These are phyloP conservation scores for Talaromyces thailandensis DNA, from an alignment of 495 filamentous ascomycete species.

Conservation along the genomic window DNA sequence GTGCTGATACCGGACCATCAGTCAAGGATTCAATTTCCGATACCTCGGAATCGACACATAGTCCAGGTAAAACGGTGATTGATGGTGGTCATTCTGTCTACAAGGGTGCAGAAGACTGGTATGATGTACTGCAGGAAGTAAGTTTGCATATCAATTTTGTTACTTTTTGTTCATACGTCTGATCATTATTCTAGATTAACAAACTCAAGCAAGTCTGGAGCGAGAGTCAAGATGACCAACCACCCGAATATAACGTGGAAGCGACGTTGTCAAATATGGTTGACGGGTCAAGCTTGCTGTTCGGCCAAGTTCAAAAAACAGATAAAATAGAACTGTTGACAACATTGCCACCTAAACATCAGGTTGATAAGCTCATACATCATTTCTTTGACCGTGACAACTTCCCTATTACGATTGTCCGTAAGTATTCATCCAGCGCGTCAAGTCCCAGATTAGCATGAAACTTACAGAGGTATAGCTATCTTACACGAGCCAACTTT, in stretches of 20 bases:
- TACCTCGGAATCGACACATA: neutral
- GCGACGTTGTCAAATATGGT: neutral
- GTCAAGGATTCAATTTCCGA: neutral
- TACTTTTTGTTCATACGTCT: neutral
- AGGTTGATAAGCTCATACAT: slow-evolving; percentile 2
- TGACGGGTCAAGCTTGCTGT: slow-evolving; percentile 6
- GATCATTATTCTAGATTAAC: neutral
- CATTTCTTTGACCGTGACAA: slow-evolving; percentile 5
- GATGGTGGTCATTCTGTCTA: slow-evolving; percentile 3
- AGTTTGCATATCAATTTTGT: neutral
- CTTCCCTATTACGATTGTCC: neutral
- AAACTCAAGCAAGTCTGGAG: slow-evolving; percentile 6
- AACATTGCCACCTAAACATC: neutral
- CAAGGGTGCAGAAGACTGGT: slow-evolving; percentile 6
- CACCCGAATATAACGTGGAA: neutral
- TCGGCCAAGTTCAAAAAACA: slow-evolving; percentile 2
- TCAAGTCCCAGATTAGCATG: neutral
- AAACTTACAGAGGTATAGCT: neutral
- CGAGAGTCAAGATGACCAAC: slow-evolving; percentile 1
- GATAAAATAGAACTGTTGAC: slow-evolving; percentile 1
- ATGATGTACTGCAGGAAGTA: slow-evolving; percentile 7
- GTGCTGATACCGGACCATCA: neutral
- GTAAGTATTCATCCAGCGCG: neutral
- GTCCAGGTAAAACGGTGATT: neutral
- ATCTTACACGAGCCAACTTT: slow-evolving; percentile 6